These are phyloP conservation scores for Colletotrichum orchidophilum DNA, from an alignment of 2,329 filamentous ascomycete genomes.

Conservation along the genomic window DNA sequence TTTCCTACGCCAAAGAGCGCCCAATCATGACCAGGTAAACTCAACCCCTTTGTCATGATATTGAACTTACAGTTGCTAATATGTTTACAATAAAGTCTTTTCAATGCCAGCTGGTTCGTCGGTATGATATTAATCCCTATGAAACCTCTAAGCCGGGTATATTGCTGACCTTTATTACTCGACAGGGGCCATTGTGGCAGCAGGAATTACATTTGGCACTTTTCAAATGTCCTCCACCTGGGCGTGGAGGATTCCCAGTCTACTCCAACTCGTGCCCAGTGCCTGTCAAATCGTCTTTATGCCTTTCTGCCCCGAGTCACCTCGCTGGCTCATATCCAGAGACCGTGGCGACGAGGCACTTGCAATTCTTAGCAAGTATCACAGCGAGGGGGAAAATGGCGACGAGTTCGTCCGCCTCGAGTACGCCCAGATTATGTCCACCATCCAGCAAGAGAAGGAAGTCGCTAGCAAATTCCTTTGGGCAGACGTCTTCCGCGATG, in stretches of 20 bases:
- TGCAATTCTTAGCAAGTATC: conserved; percentile 49
- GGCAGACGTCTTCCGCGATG: conserved; percentile 44
- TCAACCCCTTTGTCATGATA: not conserved
- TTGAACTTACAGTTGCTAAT: not conserved
- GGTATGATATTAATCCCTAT: not conserved
- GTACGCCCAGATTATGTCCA: conserved; percentile 64
- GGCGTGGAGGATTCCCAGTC: conserved; percentile 27
- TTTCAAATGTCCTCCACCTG: conserved; percentile 25
- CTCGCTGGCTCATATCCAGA: conserved; percentile 44
- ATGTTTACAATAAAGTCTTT: conserved; percentile 37
- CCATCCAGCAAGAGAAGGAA: conserved; percentile 57
- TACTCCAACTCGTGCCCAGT: conserved; percentile 34
- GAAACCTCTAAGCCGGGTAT: not conserved
- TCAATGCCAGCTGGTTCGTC: conserved; percentile 50
- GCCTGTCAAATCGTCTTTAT: conserved; percentile 40
- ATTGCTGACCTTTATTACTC: not conserved
- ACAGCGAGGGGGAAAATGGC: conserved; percentile 59
- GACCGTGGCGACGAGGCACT: conserved; percentile 45
- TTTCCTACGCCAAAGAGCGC: conserved; percentile 63
- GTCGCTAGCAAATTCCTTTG: conserved; percentile 55
- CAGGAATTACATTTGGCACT: conserved; percentile 20
- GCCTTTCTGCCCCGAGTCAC: conserved; percentile 48
- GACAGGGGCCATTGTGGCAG: conserved; percentile 11
- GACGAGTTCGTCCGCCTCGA: conserved; percentile 64
- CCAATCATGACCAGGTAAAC: conserved; percentile 58